Evolutionary conservation across 257 asterid genomes (phyloP).

Genomic region (Nicotiana noctiflora): DNA sequence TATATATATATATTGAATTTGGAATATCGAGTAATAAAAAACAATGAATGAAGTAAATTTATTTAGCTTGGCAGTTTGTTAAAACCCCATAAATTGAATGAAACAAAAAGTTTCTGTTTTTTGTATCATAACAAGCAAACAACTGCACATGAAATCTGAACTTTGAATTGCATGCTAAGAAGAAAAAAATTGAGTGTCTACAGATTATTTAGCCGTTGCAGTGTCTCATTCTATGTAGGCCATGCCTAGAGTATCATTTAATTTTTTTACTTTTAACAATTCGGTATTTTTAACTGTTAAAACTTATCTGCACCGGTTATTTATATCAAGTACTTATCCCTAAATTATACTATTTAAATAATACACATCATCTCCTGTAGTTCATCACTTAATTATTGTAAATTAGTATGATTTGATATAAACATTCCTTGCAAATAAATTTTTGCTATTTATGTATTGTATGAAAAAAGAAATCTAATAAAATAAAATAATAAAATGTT

Average conservation of each 20-base stretch:
- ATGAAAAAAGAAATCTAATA: not conserved
- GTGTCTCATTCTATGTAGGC: not conserved
- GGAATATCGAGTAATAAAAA: not conserved
- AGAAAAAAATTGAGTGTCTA: not conserved
- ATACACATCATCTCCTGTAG: too few relatives aligned
- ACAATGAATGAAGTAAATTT: not conserved
- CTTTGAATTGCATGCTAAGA: not conserved
- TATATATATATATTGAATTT: too few relatives aligned
- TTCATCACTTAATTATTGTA: too few relatives aligned
- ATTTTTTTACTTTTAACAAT: not conserved
- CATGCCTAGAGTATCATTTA: not conserved
- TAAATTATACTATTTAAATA: too few relatives aligned
- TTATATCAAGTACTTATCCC: too few relatives aligned
- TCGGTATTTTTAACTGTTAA: not conserved
- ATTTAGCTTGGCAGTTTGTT: not conserved
- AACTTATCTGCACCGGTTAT: too few relatives aligned
- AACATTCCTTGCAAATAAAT: too few relatives aligned
- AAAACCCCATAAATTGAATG: not conserved
- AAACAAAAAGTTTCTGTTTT: not conserved
- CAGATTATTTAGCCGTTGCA: slow-evolving; percentile 19
- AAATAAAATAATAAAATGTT: not conserved
- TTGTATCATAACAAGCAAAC: not conserved
- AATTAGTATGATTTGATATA: too few relatives aligned
- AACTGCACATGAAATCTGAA: slow-evolving; percentile 9
- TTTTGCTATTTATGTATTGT: too few relatives aligned